Percentiles rank a stretch among this genome's conserved stretches.
phyloP scores from a whole-genome alignment of 1,284 basidiomycete genomes.

The Leucoagaricus sp. region DNA sequence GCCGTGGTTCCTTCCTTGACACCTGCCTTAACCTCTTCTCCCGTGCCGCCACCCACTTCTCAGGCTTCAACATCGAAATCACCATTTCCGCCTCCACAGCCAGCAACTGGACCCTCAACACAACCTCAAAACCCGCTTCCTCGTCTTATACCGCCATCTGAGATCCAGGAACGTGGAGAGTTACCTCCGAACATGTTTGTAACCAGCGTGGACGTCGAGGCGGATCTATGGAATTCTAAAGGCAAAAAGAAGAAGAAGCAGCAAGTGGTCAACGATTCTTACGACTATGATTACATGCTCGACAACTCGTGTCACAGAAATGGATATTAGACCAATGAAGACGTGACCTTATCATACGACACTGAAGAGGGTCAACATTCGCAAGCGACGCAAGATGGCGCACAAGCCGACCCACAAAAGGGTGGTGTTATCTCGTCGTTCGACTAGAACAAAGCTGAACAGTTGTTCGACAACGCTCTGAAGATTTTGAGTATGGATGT shows the following conservation, averaged over 20 bases:
- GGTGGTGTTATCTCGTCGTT: conserved; percentile 21
- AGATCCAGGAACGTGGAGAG: conserved; percentile 48
- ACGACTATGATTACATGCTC: neutral
- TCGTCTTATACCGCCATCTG: conserved; percentile 66
- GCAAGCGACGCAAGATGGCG: conserved; percentile 2
- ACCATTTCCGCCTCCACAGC: neutral
- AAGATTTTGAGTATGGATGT: conserved; percentile 33
- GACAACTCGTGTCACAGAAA: neutral
- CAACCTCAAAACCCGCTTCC: neutral
- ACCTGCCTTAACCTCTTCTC: neutral
- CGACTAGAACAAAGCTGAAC: conserved; percentile 43
- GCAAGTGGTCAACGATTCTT: conserved; percentile 3
- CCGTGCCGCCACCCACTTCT: neutral
- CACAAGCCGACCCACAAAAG: conserved; percentile 10
- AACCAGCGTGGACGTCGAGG: conserved; percentile 68
- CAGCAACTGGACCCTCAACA: neutral
- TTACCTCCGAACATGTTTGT: conserved; percentile 67
- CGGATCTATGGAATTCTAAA: conserved; percentile 34
- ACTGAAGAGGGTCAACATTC: conserved; percentile 13
- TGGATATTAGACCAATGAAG: conserved; percentile 14
- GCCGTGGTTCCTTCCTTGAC: neutral
- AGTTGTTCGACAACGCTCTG: conserved; percentile 38
- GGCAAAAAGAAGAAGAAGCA: conserved; percentile 17
- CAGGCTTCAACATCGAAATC: neutral
- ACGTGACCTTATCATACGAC: conserved; percentile 12